Evolutionary conservation across 2,329 filamentous ascomycete genomes (phyloP).

Genomic region (Colletotrichum noveboracense): DNA sequence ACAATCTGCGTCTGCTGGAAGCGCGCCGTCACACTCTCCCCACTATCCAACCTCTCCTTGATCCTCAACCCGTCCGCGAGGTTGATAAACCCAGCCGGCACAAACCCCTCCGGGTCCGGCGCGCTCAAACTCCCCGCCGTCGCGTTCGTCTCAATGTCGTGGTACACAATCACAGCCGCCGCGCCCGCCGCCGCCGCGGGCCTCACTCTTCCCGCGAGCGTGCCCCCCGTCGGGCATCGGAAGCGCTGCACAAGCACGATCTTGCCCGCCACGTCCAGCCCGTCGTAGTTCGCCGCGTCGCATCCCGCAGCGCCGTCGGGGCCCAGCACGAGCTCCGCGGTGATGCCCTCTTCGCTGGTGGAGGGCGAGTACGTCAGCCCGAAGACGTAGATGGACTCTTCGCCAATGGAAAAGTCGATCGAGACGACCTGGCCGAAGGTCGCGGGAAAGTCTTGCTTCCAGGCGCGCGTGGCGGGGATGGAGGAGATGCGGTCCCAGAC

Average conservation of each 20-base stretch:
- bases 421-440: constrained; percentile 20
- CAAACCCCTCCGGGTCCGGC: constrained; percentile 31
- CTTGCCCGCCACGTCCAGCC: constrained; percentile 31
- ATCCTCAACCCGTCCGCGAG: constrained; percentile 45
- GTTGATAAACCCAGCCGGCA: constrained; percentile 34
- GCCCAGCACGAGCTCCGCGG: constrained; percentile 30
- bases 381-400: constrained; percentile 31
- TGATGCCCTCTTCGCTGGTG: constrained; percentile 48
- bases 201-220: constrained; percentile 34
- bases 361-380: constrained; percentile 52
- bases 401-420: constrained; percentile 24
- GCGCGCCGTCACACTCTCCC: constrained; percentile 40
- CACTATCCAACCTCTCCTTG: constrained; percentile 40
- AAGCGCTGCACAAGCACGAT: constrained; percentile 38
- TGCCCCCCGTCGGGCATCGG: constrained; percentile 33
- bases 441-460: constrained; percentile 55
- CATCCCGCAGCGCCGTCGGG: constrained; percentile 32
- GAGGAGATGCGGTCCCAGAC: constrained; percentile 50
- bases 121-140: constrained; percentile 34
- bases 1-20: constrained; percentile 39
- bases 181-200: constrained; percentile 34
- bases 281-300: constrained; percentile 29
- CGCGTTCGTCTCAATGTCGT: constrained; percentile 32
- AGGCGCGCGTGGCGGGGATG: constrained; percentile 39
- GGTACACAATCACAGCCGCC: constrained; percentile 35